These are phyloP conservation scores for Lactarius quietus DNA, from an alignment of 768 basidiomycete species.

Conservation along the genomic window DNA sequence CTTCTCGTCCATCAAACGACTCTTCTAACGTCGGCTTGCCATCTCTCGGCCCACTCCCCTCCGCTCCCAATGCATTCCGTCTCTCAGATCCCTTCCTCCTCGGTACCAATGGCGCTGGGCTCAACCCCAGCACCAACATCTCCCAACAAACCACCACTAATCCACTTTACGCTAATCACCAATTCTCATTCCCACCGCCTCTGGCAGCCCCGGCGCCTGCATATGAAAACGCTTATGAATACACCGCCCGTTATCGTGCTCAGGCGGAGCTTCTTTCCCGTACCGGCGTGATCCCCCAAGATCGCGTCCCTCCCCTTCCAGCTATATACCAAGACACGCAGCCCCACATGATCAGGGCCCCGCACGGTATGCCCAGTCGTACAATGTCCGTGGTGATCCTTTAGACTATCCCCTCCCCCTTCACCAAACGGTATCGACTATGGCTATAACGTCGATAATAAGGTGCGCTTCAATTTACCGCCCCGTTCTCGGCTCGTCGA, in stretches of 20 bases:
- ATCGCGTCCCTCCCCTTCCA: conserved; percentile 20
- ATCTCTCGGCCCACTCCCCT: conserved; percentile 13
- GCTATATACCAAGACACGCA: conserved; percentile 24
- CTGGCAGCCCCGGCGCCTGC: background rate
- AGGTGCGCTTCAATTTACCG: conserved; percentile 18
- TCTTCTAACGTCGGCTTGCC: conserved; percentile 11
- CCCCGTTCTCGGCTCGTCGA: background rate
- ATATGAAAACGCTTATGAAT: conserved; percentile 34
- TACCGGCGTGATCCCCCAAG: conserved; percentile 30
- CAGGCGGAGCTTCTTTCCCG: conserved; percentile 46
- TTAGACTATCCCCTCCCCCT: conserved; percentile 20
- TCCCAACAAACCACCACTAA: conserved; percentile 3
- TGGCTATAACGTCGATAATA: conserved; percentile 22
- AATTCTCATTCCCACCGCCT: conserved; percentile 21
- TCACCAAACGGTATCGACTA: conserved; percentile 19
- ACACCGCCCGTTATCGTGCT: conserved; percentile 45
- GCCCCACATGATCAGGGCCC: conserved; percentile 15
- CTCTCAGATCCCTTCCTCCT: conserved; percentile 26
- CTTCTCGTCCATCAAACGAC: conserved; percentile 27
- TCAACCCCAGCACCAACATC: conserved; percentile 4
- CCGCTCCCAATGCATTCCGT: conserved; percentile 14
- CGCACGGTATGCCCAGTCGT: conserved; percentile 17
- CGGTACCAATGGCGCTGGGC: background rate
- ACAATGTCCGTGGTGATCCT: conserved; percentile 14
- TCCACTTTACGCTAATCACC: conserved; percentile 20